phyloP scores from a whole-genome alignment of 495 filamentous ascomycete genomes.

The Neurospora sp. region DNA sequence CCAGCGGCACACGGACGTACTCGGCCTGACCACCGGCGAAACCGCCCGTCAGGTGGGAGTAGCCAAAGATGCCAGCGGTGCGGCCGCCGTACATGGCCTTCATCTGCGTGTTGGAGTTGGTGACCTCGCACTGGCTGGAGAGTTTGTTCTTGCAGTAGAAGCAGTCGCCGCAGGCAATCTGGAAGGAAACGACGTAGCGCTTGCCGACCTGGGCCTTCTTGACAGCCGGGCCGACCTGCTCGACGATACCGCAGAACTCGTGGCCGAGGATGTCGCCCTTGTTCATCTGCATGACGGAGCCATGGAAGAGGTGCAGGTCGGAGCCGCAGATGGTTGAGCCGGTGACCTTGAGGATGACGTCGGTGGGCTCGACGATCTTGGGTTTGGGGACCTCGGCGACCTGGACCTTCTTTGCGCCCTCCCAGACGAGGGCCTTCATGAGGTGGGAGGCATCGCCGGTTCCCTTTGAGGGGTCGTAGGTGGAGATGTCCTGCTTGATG shows the following conservation, averaged over 20 bases:
- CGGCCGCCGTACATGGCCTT: conserved; percentile 64
- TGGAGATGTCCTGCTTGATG: conserved; percentile 49
- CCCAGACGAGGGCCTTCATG: conserved; percentile 68
- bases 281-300: conserved; percentile 57
- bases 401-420: conserved; percentile 57
- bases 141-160: conserved; percentile 68
- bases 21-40: conserved; percentile 88
- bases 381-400: conserved; percentile 60
- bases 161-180: conserved; percentile 72
- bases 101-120: conserved; percentile 59
- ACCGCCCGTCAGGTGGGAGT: conserved; percentile 72
- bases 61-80: conserved; percentile 67
- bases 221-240: conserved; percentile 53
- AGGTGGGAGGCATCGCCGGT: conserved; percentile 40
- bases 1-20: conserved; percentile 74
- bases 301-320: conserved; percentile 76
- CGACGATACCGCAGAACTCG: conserved; percentile 79
- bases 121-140: conserved; percentile 68
- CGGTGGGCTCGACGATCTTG: conserved; percentile 56
- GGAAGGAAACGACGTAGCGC: conserved; percentile 77
- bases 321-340: conserved; percentile 80
- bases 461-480: conserved; percentile 26
- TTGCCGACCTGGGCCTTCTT: conserved; percentile 52
- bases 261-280: conserved; percentile 87
- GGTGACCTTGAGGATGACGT: conserved; percentile 79